Conservation (phyloP, 768 basidiomycete species). For the Pleurotus tuber-regium region DNA sequence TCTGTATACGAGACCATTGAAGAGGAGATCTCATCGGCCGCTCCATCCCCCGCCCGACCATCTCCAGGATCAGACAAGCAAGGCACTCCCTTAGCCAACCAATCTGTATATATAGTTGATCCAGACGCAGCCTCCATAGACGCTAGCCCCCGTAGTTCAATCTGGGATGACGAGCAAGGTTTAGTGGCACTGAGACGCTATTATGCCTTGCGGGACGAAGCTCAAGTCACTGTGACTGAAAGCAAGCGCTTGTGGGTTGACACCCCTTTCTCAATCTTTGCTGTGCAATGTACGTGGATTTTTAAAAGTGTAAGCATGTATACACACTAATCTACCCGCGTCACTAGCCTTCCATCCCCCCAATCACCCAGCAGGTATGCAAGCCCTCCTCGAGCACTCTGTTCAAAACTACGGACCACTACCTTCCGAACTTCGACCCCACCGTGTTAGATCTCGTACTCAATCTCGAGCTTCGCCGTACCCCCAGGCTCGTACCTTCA, state of each 20-base stretch:
- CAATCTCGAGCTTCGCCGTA: slow-evolving; percentile 75
- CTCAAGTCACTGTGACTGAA: slow-evolving; percentile 59
- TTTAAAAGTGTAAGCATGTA: slow-evolving; percentile 9
- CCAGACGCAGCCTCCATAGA: slow-evolving; percentile 49
- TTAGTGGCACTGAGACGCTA: slow-evolving; percentile 63
- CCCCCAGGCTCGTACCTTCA: slow-evolving; percentile 48
- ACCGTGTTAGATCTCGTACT: slow-evolving; percentile 62
- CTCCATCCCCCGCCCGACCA: slow-evolving; percentile 27
- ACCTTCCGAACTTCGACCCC: slow-evolving; percentile 67
- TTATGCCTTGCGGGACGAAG: slow-evolving; percentile 69
- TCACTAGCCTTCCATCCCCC: slow-evolving; percentile 78
- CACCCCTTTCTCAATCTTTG: slow-evolving; percentile 72
- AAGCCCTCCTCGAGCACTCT: slow-evolving; percentile 70
- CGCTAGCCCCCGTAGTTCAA: slow-evolving; percentile 34
- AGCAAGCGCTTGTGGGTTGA: slow-evolving; percentile 67
- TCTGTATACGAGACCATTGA: slow-evolving; percentile 82
- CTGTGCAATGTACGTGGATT: slow-evolving; percentile 60
- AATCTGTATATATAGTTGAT: slow-evolving; percentile 55
- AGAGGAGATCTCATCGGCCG: slow-evolving; percentile 56
- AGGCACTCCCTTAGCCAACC: slow-evolving; percentile 32
- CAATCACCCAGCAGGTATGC: slow-evolving; percentile 60
- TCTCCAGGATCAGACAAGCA: slow-evolving; percentile 31
- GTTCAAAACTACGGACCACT: slow-evolving; percentile 69
- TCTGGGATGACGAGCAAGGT: slow-evolving; percentile 72
- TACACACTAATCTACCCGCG: slow-evolving; percentile 34